These are phyloP conservation scores for Ceratocystis colombiana DNA, from an alignment of 2,329 filamentous ascomycete genomes.

Conservation along the genomic window DNA sequence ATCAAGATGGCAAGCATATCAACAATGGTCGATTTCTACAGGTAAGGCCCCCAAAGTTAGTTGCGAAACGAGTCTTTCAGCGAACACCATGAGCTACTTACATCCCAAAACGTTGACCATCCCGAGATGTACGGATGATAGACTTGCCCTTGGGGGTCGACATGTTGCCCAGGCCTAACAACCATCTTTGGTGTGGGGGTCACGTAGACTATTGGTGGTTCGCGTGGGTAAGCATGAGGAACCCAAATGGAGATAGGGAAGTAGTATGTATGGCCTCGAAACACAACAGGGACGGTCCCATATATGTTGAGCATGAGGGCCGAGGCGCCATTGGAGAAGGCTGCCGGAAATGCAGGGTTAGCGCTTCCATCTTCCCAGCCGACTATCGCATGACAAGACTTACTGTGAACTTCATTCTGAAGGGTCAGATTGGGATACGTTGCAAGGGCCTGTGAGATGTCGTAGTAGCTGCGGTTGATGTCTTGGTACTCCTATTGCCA, in stretches of 20 bases:
- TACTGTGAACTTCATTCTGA: slow-evolving; percentile 92
- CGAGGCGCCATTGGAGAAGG: slow-evolving; percentile 78
- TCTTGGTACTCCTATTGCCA: slow-evolving; percentile 72
- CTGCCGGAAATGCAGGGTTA: slow-evolving; percentile 39
- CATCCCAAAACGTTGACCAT: slow-evolving; percentile 85
- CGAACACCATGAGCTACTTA: slow-evolving; percentile 40
- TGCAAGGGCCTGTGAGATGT: slow-evolving; percentile 72
- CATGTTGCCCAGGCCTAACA: slow-evolving; percentile 85
- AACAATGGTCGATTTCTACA: slow-evolving; percentile 66
- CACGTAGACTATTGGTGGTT: slow-evolving; percentile 79
- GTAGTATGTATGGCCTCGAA: slow-evolving; percentile 78
- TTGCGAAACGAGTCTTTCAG: not conserved
- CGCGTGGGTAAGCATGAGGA: slow-evolving; percentile 77
- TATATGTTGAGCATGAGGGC: slow-evolving; percentile 76
- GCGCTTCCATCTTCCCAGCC: not conserved
- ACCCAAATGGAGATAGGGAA: slow-evolving; percentile 92
- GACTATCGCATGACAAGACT: slow-evolving; percentile 30
- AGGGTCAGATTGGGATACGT: slow-evolving; percentile 71
- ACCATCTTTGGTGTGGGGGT: slow-evolving; percentile 81
- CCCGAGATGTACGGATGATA: slow-evolving; percentile 93
- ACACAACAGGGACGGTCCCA: slow-evolving; percentile 83
- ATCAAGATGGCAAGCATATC: slow-evolving; percentile 75
- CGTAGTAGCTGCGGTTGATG: slow-evolving; percentile 83
- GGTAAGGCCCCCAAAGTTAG: slow-evolving; percentile 26
- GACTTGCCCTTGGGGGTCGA: slow-evolving; percentile 82